Percentiles rank a stretch among this genome's conserved stretches.
These are phyloP conservation scores for Phytopythium aichiense DNA, from an alignment of 352 stramenopile genomes.

Conservation along the genomic window DNA sequence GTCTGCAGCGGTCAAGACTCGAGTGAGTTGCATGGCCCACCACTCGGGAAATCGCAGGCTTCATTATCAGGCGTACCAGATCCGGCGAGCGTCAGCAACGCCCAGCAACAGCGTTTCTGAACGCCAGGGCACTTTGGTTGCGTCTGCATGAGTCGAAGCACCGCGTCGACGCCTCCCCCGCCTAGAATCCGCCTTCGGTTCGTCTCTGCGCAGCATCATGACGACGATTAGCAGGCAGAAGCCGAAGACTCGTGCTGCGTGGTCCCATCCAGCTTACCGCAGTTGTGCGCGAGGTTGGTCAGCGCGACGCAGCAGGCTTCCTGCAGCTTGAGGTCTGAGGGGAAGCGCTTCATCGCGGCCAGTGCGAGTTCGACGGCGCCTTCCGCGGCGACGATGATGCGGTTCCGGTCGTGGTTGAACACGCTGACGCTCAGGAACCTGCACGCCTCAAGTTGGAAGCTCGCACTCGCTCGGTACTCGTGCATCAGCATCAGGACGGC, in stretches of 20 bases:
- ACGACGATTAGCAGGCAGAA: neutral
- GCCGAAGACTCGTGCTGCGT: neutral
- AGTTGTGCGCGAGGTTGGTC: slow-evolving; percentile 87
- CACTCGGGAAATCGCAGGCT: neutral
- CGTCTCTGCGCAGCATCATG: slow-evolving; percentile 44
- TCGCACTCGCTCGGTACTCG: slow-evolving; percentile 34
- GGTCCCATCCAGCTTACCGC: slow-evolving; percentile 21
- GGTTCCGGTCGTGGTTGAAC: slow-evolving; percentile 75
- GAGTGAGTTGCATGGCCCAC: neutral
- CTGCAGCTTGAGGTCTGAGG: slow-evolving; percentile 55
- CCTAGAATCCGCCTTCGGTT: slow-evolving; percentile 78
- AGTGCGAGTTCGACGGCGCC: slow-evolving; percentile 55
- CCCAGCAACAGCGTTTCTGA: slow-evolving; percentile 83
- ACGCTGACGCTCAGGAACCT: slow-evolving; percentile 74
- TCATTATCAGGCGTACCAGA: slow-evolving; percentile 36
- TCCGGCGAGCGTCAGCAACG: slow-evolving; percentile 73
- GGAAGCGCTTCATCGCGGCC: slow-evolving; percentile 56
- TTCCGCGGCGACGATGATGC: slow-evolving; percentile 64
- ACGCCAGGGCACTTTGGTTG: slow-evolving; percentile 66
- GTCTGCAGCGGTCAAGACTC: slow-evolving; percentile 24
- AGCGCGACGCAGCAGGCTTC: slow-evolving; percentile 70
- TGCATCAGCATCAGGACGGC: slow-evolving; percentile 61
- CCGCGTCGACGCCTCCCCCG: slow-evolving; percentile 67
- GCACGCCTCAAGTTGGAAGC: slow-evolving; percentile 75
- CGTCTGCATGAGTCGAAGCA: slow-evolving; percentile 81